Percentiles rank a stretch among this genome's conserved stretches.
Conservation (phyloP, 2,329 filamentous ascomycete genomes). For the Chlorencoelia australis region DNA sequence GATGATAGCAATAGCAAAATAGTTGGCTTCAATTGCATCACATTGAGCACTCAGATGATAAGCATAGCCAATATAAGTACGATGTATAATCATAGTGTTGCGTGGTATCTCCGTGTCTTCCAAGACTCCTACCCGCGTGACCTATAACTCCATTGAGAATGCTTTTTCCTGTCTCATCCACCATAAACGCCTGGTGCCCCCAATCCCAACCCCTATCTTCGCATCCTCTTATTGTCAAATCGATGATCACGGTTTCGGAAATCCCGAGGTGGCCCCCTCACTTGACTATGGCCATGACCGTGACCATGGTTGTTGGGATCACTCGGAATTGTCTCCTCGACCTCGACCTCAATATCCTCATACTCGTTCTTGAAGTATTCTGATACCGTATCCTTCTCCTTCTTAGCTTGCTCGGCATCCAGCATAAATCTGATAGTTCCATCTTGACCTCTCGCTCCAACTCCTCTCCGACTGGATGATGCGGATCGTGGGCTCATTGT, state of each 20-base stretch:
- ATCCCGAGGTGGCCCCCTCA: slow-evolving; percentile 6
- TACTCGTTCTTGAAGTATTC: slow-evolving; percentile 64
- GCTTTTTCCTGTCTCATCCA: too few relatives aligned
- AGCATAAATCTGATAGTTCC: slow-evolving; percentile 87
- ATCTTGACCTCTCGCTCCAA: slow-evolving; percentile 37
- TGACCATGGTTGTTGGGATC: slow-evolving; percentile 10
- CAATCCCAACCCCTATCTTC: slow-evolving; percentile 4
- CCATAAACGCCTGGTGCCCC: background rate
- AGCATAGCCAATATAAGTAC: too few relatives aligned
- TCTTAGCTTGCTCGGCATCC: slow-evolving; percentile 62
- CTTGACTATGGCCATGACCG: too few relatives aligned
- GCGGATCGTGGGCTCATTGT: slow-evolving; percentile 25
- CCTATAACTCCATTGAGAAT: too few relatives aligned
- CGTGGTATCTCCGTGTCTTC: too few relatives aligned
- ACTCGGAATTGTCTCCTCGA: slow-evolving; percentile 48
- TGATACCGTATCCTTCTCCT: slow-evolving; percentile 58
- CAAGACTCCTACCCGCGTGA: too few relatives aligned
- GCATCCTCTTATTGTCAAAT: slow-evolving; percentile 11
- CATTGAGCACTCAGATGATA: too few relatives aligned
- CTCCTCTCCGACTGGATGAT: slow-evolving; percentile 18
- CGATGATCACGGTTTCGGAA: slow-evolving; percentile 10
- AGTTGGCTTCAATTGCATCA: background rate
- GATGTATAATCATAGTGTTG: too few relatives aligned
- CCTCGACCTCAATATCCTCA: slow-evolving; percentile 68
- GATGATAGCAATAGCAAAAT: background rate